These are phyloP conservation scores for Capsicum baccatum DNA, from an alignment of 257 asterid species.

Conservation along the genomic window DNA sequence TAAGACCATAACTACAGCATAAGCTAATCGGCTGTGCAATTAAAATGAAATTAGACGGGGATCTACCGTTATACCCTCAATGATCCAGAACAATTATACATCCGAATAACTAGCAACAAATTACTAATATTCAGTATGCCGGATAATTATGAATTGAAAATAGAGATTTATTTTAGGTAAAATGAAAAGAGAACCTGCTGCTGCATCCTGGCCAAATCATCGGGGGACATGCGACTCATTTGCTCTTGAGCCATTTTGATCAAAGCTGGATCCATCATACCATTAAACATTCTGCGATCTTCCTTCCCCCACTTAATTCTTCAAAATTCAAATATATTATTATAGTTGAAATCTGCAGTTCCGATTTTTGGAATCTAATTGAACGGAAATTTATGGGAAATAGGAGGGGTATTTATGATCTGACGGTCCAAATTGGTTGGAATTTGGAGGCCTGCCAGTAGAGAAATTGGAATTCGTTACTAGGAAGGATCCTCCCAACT, in stretches of 20 bases:
- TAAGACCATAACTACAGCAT: background rate
- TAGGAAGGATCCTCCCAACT: background rate
- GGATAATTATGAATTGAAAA: background rate
- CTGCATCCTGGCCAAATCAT: constrained; percentile 87
- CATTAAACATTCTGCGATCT: constrained; percentile 60
- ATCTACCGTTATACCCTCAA: background rate
- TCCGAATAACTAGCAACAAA: no score
- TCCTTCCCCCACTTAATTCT: background rate
- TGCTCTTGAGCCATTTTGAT: constrained; percentile 96
- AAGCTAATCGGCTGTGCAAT: background rate
- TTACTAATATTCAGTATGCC: no score
- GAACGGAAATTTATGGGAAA: background rate
- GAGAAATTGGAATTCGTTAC: background rate
- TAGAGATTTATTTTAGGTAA: background rate
- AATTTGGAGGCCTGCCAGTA: background rate
- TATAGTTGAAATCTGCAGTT: background rate
- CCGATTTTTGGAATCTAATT: background rate
- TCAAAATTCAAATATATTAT: background rate
- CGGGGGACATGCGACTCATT: constrained; percentile 99
- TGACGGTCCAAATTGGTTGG: background rate
- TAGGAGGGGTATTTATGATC: no score
- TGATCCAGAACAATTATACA: background rate
- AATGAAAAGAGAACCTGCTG: constrained; percentile 66
- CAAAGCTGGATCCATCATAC: constrained; percentile 96
- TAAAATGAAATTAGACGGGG: background rate